Base-by-base conservation (phyloP, 345 rosid species). In the Populus deltoides region DNA sequence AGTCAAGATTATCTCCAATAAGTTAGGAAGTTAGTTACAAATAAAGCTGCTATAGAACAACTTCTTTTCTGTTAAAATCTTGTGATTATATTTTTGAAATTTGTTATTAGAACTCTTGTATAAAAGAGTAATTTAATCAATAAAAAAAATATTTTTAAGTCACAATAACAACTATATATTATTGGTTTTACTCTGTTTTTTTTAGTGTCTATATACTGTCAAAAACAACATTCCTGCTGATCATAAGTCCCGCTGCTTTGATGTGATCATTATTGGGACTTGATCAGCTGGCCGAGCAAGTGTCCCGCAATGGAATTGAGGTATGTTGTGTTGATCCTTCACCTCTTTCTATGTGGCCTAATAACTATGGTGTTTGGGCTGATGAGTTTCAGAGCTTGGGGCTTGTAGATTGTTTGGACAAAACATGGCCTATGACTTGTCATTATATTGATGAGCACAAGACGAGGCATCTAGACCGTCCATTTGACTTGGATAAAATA, bases 241-340 rank as follows among this genome's bases (percentile, higher is more conserved):
- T 24, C 85, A 77, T 43, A 82, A 83, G 20, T 51, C 76, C 8
- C 74, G 81, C 22, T 5, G n/a, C 31, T 86, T 88, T 31, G 91
- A 91, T 62, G 90, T 91, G 59, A 78, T 89, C 81, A 59, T 91
- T 41, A 85, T 89, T 27, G 94, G 94, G 68, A 57, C 91, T 8
- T 92, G 94, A 55, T 92, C 94, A 0, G 89, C 88, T 10, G 92
- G 94, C 90, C 1, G 94, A 91, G 84, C 92, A 86, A 77, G 88
- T 88, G 0, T 85, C 91, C 4, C 47, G 77, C 7, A 73, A 51
- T 57, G 92, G 94, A 69, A 77, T 89, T 68, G 82, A 85, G 86
- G 92, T 87, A 72, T 89, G 92, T 20, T 91, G 92, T 45, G 81
- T 91, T 35, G 95, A 91, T 81, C 89, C 93, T 66, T 89, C 90